Evolutionary conservation across 352 stramenopile genomes (phyloP).

Genomic region (Globisporangium polare): DNA sequence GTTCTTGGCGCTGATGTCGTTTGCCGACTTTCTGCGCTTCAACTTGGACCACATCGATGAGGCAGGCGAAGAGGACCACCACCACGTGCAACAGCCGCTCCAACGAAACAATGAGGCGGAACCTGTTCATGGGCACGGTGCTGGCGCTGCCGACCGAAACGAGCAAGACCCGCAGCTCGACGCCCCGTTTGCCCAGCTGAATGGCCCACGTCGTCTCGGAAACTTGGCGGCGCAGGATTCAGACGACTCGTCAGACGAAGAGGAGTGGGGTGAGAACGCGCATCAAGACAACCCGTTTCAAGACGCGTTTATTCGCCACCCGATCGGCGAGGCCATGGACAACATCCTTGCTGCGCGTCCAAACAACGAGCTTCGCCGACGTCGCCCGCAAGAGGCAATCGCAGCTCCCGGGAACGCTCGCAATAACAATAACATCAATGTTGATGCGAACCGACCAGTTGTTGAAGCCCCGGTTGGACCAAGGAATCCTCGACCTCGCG

Average conservation of each 20-base stretch:
- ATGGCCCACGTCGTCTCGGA: slow-evolving; percentile 28
- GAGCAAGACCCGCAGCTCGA: slow-evolving; percentile 28
- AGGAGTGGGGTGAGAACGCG: slow-evolving; percentile 27
- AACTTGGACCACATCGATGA: slow-evolving; percentile 87
- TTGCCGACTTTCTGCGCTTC: slow-evolving; percentile 91
- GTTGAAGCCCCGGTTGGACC: slow-evolving; percentile 19
- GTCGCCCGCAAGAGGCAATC: slow-evolving; percentile 15
- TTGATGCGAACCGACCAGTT: slow-evolving; percentile 5
- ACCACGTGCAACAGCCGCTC: slow-evolving; percentile 14
- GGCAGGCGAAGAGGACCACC: slow-evolving; percentile 34
- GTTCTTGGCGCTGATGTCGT: slow-evolving; percentile 94
- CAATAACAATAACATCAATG: slow-evolving; percentile 11
- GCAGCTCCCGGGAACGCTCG: background rate
- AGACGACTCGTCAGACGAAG: slow-evolving; percentile 56
- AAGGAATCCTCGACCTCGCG: slow-evolving; percentile 29
- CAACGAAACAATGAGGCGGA: slow-evolving; percentile 5
- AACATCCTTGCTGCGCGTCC: slow-evolving; percentile 16
- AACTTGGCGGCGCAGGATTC: slow-evolving; percentile 38
- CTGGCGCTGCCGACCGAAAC: slow-evolving; percentile 1
- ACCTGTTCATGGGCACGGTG: slow-evolving; percentile 1
- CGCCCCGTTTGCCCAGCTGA: slow-evolving; percentile 29
- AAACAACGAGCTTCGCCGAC: slow-evolving; percentile 40
- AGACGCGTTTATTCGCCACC: slow-evolving; percentile 42
- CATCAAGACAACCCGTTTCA: slow-evolving; percentile 27
- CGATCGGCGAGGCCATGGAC: slow-evolving; percentile 22